A percentile compares a stretch with the other conserved stretches of the same genome.
phyloP scores from a whole-genome alignment of 306 rosid species.

The Fragaria vesca region DNA sequence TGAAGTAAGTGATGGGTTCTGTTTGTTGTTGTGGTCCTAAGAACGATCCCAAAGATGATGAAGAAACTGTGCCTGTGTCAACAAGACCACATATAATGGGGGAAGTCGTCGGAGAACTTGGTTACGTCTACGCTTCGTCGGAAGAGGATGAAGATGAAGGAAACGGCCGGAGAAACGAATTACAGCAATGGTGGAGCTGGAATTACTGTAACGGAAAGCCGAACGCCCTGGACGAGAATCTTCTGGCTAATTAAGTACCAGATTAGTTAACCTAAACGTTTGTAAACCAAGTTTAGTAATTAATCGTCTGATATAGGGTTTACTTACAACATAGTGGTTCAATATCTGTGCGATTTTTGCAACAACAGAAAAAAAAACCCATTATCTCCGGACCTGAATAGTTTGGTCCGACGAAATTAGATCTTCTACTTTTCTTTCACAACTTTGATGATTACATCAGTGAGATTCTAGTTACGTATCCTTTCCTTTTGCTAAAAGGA shows the following conservation, averaged over 20 bases:
- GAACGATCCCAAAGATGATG: not conserved
- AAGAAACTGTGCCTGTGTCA: not conserved
- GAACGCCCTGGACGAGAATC: not conserved
- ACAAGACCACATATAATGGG: not conserved
- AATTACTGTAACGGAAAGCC: not conserved
- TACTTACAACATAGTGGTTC: no score
- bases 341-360: no score
- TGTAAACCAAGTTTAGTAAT: not conserved
- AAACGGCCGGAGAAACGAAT: not conserved
- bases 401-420: no score
- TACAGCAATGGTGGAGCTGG: not conserved
- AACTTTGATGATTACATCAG: no score
- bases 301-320: no score
- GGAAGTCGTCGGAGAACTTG: not conserved
- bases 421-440: no score
- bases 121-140: not conserved
- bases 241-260: not conserved
- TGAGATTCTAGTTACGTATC: no score
- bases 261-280: not conserved
- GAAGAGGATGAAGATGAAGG: not conserved
- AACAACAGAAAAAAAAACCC: no score
- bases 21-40: not conserved
- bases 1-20: slow-evolving; percentile 8
- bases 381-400: no score
- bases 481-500: no score